Conservation (phyloP, 305 asterid genomes). For the Fraxinus latifolia region DNA sequence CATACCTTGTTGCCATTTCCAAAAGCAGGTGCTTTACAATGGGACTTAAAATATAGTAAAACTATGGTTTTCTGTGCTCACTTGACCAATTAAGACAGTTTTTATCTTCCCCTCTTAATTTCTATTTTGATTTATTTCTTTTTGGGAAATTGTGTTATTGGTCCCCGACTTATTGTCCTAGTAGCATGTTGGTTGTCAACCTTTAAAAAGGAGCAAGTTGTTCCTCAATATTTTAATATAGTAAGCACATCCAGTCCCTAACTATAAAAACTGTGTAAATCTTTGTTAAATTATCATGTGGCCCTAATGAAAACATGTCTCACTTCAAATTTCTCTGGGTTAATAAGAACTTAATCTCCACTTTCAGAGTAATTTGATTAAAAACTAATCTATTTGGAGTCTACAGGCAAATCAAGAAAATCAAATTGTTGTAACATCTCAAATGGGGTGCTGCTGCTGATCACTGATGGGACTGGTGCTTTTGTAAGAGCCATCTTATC, state of each 20-base stretch:
- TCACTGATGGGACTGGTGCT: background rate
- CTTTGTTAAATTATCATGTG: background rate
- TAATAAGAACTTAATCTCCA: background rate
- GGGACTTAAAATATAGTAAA: background rate
- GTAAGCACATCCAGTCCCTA: background rate
- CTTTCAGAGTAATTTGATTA: background rate
- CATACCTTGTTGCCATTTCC: conserved; percentile 4
- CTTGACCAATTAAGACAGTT: background rate
- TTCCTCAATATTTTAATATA: background rate
- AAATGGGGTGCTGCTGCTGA: background rate
- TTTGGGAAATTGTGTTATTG: background rate
- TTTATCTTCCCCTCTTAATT: background rate
- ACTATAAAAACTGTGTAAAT: background rate
- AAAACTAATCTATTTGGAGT: background rate
- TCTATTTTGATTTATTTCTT: background rate
- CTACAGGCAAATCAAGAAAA: background rate
- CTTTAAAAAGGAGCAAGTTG: background rate
- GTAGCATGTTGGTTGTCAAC: background rate
- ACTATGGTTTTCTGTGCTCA: background rate
- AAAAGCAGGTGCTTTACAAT: background rate
- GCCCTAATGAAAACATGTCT: background rate
- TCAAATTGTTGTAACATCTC: background rate
- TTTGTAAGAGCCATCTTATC: background rate
- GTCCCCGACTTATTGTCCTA: too few species aligned
- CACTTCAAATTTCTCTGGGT: background rate